Evolutionary conservation across 1,284 basidiomycete genomes (phyloP).

Genomic region (Tilletia indica): DNA sequence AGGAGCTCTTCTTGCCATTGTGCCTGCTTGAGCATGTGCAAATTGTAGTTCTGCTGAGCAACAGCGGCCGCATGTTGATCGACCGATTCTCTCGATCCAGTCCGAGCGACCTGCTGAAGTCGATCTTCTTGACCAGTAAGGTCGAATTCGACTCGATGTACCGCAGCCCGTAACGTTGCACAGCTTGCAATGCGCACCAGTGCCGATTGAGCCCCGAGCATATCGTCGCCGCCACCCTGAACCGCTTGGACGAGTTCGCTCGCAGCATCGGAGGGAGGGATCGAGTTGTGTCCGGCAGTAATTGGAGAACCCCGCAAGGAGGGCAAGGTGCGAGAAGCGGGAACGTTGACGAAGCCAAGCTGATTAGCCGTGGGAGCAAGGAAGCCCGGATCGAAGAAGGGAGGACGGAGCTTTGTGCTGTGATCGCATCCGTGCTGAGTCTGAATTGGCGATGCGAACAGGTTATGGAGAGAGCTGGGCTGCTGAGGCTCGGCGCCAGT

Average conservation of each 20-base stretch:
- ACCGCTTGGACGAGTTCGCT: not conserved
- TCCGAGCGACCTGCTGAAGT: not conserved
- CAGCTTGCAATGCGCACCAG: conserved; percentile 3
- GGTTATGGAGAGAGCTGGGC: too few species aligned
- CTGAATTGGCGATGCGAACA: too few species aligned
- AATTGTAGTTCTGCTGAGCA: not conserved
- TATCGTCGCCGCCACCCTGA: not conserved
- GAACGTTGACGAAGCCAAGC: not conserved
- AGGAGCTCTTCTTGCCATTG: not conserved
- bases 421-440: not conserved
- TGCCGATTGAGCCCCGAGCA: conserved; percentile 6
- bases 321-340: not conserved
- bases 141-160: not conserved
- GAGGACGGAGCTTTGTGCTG: not conserved
- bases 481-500: too few species aligned
- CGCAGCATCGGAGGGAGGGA: not conserved
- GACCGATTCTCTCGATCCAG: not conserved
- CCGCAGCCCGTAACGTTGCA: not conserved
- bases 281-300: not conserved
- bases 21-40: not conserved
- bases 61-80: not conserved
- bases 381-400: not conserved
- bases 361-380: not conserved
- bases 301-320: not conserved
- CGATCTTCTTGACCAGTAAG: not conserved